Conservation (phyloP, 306 rosid species). For the Quercus alba region DNA sequence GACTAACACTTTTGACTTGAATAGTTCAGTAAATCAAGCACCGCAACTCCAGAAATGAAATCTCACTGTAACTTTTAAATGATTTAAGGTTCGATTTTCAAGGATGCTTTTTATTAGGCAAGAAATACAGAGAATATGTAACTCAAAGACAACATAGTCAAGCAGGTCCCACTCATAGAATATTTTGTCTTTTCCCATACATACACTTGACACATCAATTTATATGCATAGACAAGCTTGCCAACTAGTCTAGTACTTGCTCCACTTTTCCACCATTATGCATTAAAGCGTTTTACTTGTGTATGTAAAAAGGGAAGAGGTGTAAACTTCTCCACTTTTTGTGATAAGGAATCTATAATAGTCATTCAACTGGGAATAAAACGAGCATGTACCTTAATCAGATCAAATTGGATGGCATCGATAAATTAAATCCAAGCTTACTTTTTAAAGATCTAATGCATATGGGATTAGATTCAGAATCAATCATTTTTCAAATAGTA, state of each 20-base stretch:
- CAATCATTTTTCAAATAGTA: background rate
- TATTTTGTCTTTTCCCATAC: background rate
- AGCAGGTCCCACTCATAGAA: background rate
- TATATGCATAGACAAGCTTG: background rate
- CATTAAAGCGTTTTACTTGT: background rate
- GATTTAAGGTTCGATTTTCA: background rate
- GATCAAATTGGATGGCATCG: background rate
- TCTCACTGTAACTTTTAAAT: background rate
- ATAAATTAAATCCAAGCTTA: background rate
- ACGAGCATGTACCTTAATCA: background rate
- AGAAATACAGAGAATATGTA: background rate
- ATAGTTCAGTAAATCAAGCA: background rate
- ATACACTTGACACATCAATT: background rate
- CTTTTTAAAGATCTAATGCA: background rate
- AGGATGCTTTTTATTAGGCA: background rate
- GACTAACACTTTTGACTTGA: background rate
- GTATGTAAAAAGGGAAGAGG: background rate
- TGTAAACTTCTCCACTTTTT: background rate
- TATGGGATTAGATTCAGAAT: background rate
- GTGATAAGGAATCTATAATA: background rate
- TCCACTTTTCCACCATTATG: background rate
- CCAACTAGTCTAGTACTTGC: background rate
- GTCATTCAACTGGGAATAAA: background rate
- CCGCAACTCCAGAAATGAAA: background rate
- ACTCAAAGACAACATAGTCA: background rate